Evolutionary conservation across 2,329 filamentous ascomycete species (phyloP).

Genomic region (Aspergillus cejpii): DNA sequence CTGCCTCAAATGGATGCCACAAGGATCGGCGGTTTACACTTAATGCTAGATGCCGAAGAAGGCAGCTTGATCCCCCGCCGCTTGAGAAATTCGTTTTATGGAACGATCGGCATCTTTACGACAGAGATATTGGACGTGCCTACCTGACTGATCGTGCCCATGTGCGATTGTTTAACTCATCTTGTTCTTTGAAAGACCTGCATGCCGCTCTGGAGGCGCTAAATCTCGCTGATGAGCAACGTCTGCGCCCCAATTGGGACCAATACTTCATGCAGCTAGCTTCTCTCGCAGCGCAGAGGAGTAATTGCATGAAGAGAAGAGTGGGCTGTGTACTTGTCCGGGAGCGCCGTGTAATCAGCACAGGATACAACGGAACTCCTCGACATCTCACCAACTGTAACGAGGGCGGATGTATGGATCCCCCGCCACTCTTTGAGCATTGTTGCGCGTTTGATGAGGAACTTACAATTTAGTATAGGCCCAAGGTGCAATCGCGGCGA

Average conservation of each 20-base stretch:
- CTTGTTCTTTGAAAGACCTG: conserved; percentile 62
- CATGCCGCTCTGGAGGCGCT: conserved; percentile 66
- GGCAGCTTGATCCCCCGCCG: conserved; percentile 46
- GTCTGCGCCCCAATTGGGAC: conserved; percentile 87
- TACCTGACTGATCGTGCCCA: conserved; percentile 74
- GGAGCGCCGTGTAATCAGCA: conserved; percentile 80
- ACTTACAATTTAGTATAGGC: conserved; percentile 30
- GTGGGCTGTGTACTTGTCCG: conserved; percentile 90
- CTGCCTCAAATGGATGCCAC: too few species aligned
- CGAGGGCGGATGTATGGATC: conserved; percentile 68
- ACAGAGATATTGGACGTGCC: conserved; percentile 56
- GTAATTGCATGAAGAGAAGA: conserved; percentile 96
- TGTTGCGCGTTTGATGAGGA: neutral
- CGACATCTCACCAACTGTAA: conserved; percentile 82
- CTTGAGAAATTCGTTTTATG: conserved; percentile 56
- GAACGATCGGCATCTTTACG: conserved; percentile 71
- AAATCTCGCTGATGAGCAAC: conserved; percentile 68
- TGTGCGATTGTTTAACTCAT: conserved; percentile 79
- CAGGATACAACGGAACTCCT: conserved; percentile 97
- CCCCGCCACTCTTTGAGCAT: neutral
- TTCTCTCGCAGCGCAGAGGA: conserved; percentile 77
- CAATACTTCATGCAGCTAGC: conserved; percentile 98
- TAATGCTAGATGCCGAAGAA: conserved; percentile 42
- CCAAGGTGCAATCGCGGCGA: conserved; percentile 72
- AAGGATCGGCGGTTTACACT: neutral